Base-by-base conservation (phyloP, 2,329 filamentous ascomycete species). In the Ophiosphaerella korrae region DNA sequence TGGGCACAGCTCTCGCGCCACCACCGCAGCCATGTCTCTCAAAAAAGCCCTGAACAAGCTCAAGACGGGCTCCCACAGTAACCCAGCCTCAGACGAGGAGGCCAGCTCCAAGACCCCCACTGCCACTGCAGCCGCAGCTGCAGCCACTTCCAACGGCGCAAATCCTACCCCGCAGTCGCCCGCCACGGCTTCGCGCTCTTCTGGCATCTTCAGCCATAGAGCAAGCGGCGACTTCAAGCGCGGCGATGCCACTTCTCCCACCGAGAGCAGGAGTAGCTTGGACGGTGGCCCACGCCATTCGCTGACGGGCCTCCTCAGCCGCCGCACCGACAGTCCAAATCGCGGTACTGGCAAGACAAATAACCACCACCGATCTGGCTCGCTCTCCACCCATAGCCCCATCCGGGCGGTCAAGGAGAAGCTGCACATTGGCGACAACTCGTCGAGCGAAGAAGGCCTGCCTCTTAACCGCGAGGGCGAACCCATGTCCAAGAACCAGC, bases 391-490 rank as follows among this genome's bases (percentile, higher is more conserved):
- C 45, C 66, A 70, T 57, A 74, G 71, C 57, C 74, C 74, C 29
- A 72, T 76, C 47, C 67, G 73, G 6, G 67, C 66, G 7, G 63
- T 77, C 55, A 74, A 71, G 52, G 72, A 75, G 60, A 75, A 74
- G 62, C 66, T 76, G 29, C 70, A 72, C 55, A 61, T 77, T 45
- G 69, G 64, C 33, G 60, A 63, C 29, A 60, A 61, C 52, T 68
- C 68, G 18, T 71, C 67, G 21, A 70, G 66, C 52, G 71, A 72
- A 8, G 60, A 62, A 31, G 67, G 71, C 38, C 39, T 55, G 7
- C 77, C 78, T 14, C 70, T 81, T 57, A 80, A 80, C 66, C 71
- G 77, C 39, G 76, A 80, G 21, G 79, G 78, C 45, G 77, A 80
- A 64, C 72, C 73, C 40, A 75, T 80, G 73, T 80, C 77, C 55